phyloP scores from a whole-genome alignment of 2,329 filamentous ascomycete species.

The Aureobasidium namibiae region DNA sequence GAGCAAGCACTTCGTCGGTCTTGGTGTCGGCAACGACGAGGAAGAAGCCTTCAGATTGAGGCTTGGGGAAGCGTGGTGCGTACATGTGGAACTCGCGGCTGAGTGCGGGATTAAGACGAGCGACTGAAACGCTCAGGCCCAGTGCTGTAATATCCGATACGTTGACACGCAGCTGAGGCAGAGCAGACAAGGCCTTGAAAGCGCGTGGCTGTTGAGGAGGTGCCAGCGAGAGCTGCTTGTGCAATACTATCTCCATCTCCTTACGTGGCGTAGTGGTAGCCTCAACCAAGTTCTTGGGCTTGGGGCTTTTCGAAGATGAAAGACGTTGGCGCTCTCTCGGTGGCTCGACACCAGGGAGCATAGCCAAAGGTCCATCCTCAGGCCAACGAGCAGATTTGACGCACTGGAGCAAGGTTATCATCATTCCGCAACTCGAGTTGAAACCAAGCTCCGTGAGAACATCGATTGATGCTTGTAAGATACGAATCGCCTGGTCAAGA shows the following conservation, averaged over 20 bases:
- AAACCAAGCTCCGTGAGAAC: constrained; percentile 85
- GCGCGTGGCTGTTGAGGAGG: constrained; percentile 39
- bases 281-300: constrained; percentile 31
- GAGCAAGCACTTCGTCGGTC: constrained; percentile 68
- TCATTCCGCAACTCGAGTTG: constrained; percentile 65
- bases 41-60: constrained; percentile 92
- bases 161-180: constrained; percentile 62
- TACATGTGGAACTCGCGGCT: constrained; percentile 68
- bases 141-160: constrained; percentile 54
- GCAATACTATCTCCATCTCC: constrained; percentile 31
- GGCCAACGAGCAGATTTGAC: constrained; percentile 94
- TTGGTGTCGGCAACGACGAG: constrained; percentile 61
- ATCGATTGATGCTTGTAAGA: constrained; percentile 91
- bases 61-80: constrained; percentile 84
- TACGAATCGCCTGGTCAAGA: constrained; percentile 91
- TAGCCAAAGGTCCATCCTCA: constrained; percentile 65
- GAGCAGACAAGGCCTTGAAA: constrained; percentile 51
- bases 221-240: constrained; percentile 46
- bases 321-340: constrained; percentile 36
- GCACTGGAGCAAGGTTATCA: constrained; percentile 80
- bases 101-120: constrained; percentile 57
- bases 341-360: constrained; percentile 63
- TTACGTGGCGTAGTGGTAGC: constrained; percentile 27
- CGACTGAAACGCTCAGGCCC: constrained; percentile 55
- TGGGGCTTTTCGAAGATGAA: constrained; percentile 24